phyloP scores from a whole-genome alignment of 495 filamentous ascomycete species.

The Trichoderma reesei region DNA sequence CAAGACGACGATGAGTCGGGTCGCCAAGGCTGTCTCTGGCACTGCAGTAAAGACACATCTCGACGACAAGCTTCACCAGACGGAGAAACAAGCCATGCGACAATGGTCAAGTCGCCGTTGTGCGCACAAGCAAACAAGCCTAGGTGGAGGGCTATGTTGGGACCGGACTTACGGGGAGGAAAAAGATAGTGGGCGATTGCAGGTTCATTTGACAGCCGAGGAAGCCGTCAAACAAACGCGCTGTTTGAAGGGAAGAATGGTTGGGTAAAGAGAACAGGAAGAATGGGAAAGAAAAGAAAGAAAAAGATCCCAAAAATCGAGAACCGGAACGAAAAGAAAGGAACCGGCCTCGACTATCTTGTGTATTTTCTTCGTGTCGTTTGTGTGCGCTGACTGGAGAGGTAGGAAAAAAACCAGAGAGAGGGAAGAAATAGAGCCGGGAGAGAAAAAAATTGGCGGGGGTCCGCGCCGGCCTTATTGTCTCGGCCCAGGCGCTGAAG shows the following conservation, averaged over 20 bases:
- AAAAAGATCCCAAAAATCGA: neutral
- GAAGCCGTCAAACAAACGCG: constrained; percentile 57
- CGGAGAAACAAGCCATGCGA: no score
- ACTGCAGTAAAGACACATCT: no score
- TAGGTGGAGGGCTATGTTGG: constrained; percentile 5
- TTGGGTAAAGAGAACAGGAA: constrained; percentile 16
- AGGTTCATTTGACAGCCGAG: constrained; percentile 61
- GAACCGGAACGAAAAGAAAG: constrained; percentile 6
- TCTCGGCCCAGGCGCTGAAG: constrained; percentile 2
- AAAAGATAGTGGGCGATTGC: constrained; percentile 37
- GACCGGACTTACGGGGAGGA: constrained; percentile 35
- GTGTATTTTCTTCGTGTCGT: neutral
- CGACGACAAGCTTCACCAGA: no score
- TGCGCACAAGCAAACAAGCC: neutral
- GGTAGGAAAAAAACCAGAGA: neutral
- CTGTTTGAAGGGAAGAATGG: constrained; percentile 20
- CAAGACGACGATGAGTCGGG: neutral
- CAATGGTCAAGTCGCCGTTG: neutral
- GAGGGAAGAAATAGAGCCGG: neutral
- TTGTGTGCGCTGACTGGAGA: constrained; percentile 5
- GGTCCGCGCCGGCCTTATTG: constrained; percentile 4
- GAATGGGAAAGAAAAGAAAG: constrained; percentile 5
- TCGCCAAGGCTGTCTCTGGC: no score
- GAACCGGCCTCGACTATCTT: constrained; percentile 6
- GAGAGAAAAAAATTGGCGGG: constrained; percentile 2